Percentiles rank a stretch among this genome's conserved stretches.
phyloP scores from a whole-genome alignment of 2,329 filamentous ascomycete species.

The Emergomyces orientalis region DNA sequence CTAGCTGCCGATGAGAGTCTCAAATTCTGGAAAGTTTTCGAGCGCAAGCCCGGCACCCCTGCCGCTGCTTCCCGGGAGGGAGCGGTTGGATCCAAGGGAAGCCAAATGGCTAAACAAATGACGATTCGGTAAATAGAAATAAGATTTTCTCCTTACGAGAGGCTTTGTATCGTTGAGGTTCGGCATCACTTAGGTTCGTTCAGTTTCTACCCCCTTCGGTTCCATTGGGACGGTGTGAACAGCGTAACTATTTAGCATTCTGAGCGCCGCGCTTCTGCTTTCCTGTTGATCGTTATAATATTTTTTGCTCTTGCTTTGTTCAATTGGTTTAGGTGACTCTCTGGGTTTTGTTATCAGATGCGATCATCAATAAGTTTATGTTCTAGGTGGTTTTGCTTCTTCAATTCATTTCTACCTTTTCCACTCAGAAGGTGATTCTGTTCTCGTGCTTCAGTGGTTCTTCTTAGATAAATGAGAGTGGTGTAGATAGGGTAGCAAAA shows the following conservation, averaged over 20 bases:
- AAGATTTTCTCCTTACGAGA: neutral
- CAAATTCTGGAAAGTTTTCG: conserved; percentile 99
- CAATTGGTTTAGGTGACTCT: neutral
- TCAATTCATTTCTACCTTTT: neutral
- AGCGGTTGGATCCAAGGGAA: conserved; percentile 62
- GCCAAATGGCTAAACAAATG: conserved; percentile 87
- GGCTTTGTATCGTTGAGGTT: neutral
- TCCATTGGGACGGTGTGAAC: neutral
- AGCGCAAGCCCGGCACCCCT: conserved; percentile 81
- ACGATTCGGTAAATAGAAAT: conserved; percentile 61
- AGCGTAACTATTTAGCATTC: neutral
- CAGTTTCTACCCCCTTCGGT: neutral
- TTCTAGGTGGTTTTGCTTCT: neutral
- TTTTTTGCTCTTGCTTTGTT: neutral
- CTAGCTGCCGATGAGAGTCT: conserved; percentile 85
- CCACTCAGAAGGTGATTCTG: neutral
- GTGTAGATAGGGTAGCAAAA: neutral
- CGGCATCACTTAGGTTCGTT: neutral
- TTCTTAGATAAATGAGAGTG: neutral
- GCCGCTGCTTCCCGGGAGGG: conserved; percentile 54
- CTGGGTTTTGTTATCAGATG: neutral
- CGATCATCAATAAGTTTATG: neutral
- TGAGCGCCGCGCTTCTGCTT: neutral
- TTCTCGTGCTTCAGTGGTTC: neutral
- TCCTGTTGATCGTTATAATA: neutral